phyloP scores from a whole-genome alignment of 805 yeast genomes.

The Pichia occidentalis region DNA sequence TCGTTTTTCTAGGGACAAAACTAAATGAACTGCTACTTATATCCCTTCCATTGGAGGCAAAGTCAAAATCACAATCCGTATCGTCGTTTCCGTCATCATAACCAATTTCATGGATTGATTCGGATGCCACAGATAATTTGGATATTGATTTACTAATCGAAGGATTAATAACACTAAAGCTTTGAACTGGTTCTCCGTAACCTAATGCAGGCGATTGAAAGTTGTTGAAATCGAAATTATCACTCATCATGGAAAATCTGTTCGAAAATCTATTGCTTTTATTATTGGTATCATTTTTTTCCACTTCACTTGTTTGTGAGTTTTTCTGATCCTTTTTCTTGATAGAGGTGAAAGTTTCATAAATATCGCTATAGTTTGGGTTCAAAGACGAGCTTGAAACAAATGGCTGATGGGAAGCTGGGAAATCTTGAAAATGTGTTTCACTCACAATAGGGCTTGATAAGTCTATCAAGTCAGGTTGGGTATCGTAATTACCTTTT shows the following conservation, averaged over 20 bases:
- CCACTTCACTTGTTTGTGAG: too few relatives aligned
- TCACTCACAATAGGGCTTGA: constrained; percentile 20
- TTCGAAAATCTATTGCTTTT: constrained; percentile 5
- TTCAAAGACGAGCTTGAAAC: background rate
- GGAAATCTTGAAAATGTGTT: background rate
- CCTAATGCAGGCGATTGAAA: constrained; percentile 25
- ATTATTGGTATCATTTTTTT: background rate
- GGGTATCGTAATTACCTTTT: too few relatives aligned
- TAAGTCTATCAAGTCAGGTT: constrained; percentile 27
- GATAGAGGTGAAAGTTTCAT: constrained; percentile 12
- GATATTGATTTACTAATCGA: constrained; percentile 7
- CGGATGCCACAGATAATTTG: constrained; percentile 7
- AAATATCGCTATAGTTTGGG: constrained; percentile 13
- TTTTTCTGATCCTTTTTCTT: background rate
- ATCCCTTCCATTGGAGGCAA: background rate
- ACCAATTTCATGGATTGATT: constrained; percentile 23
- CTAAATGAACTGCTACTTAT: constrained; percentile 5
- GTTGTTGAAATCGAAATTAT: constrained; percentile 16
- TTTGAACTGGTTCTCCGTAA: constrained; percentile 23
- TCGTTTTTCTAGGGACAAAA: constrained; percentile 11
- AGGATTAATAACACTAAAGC: constrained; percentile 19
- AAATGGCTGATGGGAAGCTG: constrained; percentile 3
- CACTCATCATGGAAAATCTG: constrained; percentile 21
- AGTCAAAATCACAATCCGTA: background rate
- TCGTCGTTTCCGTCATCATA: constrained; percentile 22